Evolutionary conservation across 129 eudicot genomes (phyloP), one percentile per base, ranked within the genome.

Genomic region (Logfia minima): DNA sequence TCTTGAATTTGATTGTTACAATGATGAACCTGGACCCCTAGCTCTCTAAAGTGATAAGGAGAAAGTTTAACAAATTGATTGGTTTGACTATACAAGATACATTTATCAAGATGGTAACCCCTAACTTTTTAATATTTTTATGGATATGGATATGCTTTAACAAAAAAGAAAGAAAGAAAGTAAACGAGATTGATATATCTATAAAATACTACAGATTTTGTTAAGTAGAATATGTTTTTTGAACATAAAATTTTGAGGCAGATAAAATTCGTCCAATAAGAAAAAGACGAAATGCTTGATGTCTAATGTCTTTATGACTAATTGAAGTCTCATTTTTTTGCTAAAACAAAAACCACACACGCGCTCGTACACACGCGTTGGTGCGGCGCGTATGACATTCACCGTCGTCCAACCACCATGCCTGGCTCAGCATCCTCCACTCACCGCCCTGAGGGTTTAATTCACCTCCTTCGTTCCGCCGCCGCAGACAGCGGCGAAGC

Each of bases 361-460:
- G 75, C 84, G 71, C 65, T 62, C 34, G 70, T 34, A 34, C 39
- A 75, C 81, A 71, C 85, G 81, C 85, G 81, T 82, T 71, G 79
- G 71, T 41, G 75, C 75, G 62, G 78, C 83, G 82, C 76, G 79
- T 83, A 83, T 83, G 86, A 60, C 82, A 83, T 66, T 75, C 77
- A 55, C 70, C 74, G 82, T 82, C 82, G 85, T 37, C 85, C 83
- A 61, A 72, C 81, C 56, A 66, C 76, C 82, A 84, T 86, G 88
- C 87, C 90, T 53, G 81, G 89, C 68, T 80, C 94, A 53, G 82
- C 83, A 76, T 77, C 95, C 68, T 77, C 84, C 21, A 56, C 77
- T 69, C 81, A 85, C 88, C 92, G 85, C 22, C 88, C 97, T 34
- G 86, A 91, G 79, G 87, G 84, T 75, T 78, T 91, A 75, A 87